These are phyloP conservation scores for Fusarium xyrophilum DNA, from an alignment of 2,329 filamentous ascomycete species.

Conservation along the genomic window DNA sequence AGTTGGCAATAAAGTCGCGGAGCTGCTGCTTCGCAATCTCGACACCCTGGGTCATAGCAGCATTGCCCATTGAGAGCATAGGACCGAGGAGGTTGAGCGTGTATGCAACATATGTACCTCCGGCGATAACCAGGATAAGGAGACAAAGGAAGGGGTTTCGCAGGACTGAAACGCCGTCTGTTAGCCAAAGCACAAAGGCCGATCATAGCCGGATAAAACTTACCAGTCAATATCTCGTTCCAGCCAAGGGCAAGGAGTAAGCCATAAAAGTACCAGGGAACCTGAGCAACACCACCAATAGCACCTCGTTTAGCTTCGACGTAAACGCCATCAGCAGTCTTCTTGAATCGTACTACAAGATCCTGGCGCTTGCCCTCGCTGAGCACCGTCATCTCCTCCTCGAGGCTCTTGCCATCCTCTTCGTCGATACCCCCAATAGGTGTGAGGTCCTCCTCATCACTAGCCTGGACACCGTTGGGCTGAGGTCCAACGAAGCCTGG, in stretches of 20 bases:
- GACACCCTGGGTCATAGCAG: conserved; percentile 82
- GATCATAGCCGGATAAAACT: conserved; percentile 45
- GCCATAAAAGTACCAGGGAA: conserved; percentile 94
- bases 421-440: conserved; percentile 95
- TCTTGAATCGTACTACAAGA: conserved; percentile 94
- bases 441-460: conserved; percentile 87
- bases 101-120: conserved; percentile 87
- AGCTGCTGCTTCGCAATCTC: conserved; percentile 93
- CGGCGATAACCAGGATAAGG: conserved; percentile 77
- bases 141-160: conserved; percentile 94
- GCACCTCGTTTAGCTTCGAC: conserved; percentile 97
- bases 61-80: conserved; percentile 93
- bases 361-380: conserved; percentile 90
- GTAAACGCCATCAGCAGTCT: conserved; percentile 96
- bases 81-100: conserved; percentile 94
- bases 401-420: conserved; percentile 90
- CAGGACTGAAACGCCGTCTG: conserved; percentile 66
- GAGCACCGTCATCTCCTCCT: conserved; percentile 96
- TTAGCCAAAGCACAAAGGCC: conserved; percentile 11
- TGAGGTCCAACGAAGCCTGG: conserved; percentile 82
- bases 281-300: conserved; percentile 91
- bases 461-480: conserved; percentile 74
- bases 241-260: conserved; percentile 90
- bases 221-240: conserved; percentile 97
- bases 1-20: conserved; percentile 85